phyloP scores from a whole-genome alignment of 345 rosid genomes.

The Turnera subulata region DNA sequence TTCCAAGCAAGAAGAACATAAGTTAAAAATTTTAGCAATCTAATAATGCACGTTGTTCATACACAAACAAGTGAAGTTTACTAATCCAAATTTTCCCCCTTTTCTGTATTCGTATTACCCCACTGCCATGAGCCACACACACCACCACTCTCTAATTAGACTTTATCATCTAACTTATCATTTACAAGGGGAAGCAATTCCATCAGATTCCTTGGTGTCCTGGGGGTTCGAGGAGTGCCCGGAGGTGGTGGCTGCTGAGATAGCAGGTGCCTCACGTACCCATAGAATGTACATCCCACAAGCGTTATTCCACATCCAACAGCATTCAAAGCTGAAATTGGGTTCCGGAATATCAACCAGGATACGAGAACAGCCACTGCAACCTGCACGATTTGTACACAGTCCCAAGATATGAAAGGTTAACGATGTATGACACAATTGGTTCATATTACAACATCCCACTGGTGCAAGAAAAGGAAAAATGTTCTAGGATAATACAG shows the following conservation, averaged over 20 bases:
- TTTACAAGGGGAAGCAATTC: conserved; percentile 89
- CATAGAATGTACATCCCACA: conserved; percentile 90
- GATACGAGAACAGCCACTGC: conserved; percentile 94
- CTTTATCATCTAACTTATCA: conserved; percentile 85
- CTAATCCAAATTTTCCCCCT: not conserved
- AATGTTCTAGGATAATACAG: too few relatives aligned
- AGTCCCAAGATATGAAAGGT: too few relatives aligned
- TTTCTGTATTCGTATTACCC: conserved; percentile 4
- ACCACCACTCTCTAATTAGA: conserved; percentile 24
- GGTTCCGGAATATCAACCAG: conserved; percentile 90
- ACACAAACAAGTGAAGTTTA: conserved; percentile 7
- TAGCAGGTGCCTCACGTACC: conserved; percentile 83
- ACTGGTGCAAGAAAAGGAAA: too few relatives aligned
- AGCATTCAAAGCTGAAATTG: conserved; percentile 80
- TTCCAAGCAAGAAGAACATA: conserved; percentile 9
- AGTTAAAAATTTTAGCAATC: not conserved
- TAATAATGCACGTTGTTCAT: conserved; percentile 15
- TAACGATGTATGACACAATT: too few relatives aligned
- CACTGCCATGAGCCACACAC: conserved; percentile 9
- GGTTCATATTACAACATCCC: too few relatives aligned
- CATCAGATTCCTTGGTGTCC: conserved; percentile 69
- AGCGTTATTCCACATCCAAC: conserved; percentile 93
- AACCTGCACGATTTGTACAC: conserved; percentile 42
- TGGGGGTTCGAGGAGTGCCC: conserved; percentile 85
- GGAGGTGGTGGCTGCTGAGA: conserved; percentile 62